phyloP scores from a whole-genome alignment of 805 yeast species.

The Pichia eremophila region DNA sequence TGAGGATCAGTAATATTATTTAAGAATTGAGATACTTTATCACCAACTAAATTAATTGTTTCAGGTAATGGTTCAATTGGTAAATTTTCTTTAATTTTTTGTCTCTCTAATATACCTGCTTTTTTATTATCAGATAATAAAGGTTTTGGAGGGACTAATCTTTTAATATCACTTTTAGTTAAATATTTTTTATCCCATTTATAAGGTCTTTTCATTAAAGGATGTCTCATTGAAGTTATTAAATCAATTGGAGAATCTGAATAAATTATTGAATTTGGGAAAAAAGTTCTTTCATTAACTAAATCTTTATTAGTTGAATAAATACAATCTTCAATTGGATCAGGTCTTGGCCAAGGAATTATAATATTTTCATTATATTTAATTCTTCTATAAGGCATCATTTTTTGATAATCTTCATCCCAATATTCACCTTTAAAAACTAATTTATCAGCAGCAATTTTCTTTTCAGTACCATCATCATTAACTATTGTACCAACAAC shows the following conservation, averaged over 20 bases:
- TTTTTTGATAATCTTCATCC: conserved; percentile 61
- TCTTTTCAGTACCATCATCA: conserved; percentile 51
- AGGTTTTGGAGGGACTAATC: conserved; percentile 64
- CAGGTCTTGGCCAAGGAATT: conserved; percentile 88
- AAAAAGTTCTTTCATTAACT: conserved; percentile 66
- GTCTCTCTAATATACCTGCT: conserved; percentile 49
- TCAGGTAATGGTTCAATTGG: conserved; percentile 32
- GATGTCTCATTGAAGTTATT: conserved; percentile 63
- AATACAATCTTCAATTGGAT: conserved; percentile 42
- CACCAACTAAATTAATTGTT: conserved; percentile 37
- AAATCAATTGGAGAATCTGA: conserved; percentile 61
- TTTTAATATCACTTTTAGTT: conserved; percentile 52
- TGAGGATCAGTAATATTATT: conserved; percentile 24
- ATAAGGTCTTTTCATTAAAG: conserved; percentile 48
- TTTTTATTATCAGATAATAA: conserved; percentile 59
- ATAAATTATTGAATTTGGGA: conserved; percentile 55
- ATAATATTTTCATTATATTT: conserved; percentile 57
- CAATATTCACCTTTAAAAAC: conserved; percentile 60
- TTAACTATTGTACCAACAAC: conserved; percentile 71
- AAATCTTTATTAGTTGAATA: conserved; percentile 47
- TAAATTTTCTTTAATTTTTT: conserved; percentile 33
- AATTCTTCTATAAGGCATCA: conserved; percentile 73
- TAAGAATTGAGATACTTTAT: conserved; percentile 29
- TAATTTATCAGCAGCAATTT: conserved; percentile 72
- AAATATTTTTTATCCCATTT: conserved; percentile 48